These are phyloP conservation scores for Rhizopogon vesiculosus DNA, from an alignment of 768 basidiomycete species.

Conservation along the genomic window DNA sequence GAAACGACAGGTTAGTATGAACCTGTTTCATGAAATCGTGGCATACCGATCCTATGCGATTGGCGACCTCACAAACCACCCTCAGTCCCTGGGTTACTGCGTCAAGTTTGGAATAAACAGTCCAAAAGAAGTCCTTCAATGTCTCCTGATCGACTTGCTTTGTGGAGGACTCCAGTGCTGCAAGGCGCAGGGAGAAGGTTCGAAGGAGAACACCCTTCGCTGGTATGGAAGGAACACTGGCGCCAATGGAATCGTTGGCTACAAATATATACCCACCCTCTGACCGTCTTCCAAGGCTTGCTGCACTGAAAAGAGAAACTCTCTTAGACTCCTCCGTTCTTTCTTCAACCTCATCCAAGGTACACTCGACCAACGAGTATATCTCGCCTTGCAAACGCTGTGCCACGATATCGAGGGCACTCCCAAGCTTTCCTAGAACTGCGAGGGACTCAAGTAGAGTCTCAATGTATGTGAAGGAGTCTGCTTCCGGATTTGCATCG, in stretches of 20 bases:
- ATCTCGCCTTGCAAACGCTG: conserved; percentile 85
- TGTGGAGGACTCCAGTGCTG: conserved; percentile 68
- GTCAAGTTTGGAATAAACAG: conserved; percentile 90
- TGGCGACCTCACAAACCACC: conserved; percentile 86
- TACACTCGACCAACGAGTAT: conserved; percentile 78
- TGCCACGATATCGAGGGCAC: conserved; percentile 73
- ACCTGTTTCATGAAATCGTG: neutral
- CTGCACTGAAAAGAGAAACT: conserved; percentile 33
- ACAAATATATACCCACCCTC: conserved; percentile 53
- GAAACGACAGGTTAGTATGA: conserved; percentile 4
- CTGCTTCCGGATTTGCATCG: conserved; percentile 74
- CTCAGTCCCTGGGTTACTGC: conserved; percentile 90
- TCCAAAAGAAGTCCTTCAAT: conserved; percentile 93
- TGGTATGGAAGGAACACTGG: conserved; percentile 19
- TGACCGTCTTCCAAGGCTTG: conserved; percentile 34
- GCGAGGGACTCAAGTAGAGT: conserved; percentile 89
- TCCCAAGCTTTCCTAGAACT: conserved; percentile 83
- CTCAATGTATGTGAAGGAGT: conserved; percentile 93
- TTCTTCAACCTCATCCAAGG: conserved; percentile 89
- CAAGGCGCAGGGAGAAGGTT: conserved; percentile 57
- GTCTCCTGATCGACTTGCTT: conserved; percentile 81
- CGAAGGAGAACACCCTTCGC: conserved; percentile 27
- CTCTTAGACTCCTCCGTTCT: conserved; percentile 75
- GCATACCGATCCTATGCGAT: conserved; percentile 87
- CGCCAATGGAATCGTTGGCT: conserved; percentile 16